A percentile compares a stretch with the other conserved stretches of the same genome.
These are phyloP conservation scores for Schizosaccharomyces cryophilus DNA, from an alignment of 805 yeast species.

Conservation along the genomic window DNA sequence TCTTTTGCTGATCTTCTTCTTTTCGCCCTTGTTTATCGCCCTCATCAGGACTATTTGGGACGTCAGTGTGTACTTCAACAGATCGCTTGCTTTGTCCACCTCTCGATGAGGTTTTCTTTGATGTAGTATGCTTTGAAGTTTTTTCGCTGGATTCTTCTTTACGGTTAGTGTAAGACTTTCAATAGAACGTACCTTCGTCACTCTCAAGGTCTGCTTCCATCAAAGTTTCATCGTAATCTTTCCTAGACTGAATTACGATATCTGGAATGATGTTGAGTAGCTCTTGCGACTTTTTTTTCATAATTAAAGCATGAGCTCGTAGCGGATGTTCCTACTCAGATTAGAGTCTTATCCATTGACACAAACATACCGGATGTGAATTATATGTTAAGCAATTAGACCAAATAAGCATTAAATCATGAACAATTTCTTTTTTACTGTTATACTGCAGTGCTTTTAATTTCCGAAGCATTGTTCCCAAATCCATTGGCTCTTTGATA, in stretches of 20 bases:
- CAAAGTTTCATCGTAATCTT: constrained; percentile 19
- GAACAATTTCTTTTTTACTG: constrained; percentile 72
- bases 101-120: neutral
- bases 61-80: neutral
- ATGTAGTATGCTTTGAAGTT: neutral
- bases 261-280: constrained; percentile 75
- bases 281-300: constrained; percentile 68
- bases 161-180: neutral
- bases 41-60: neutral
- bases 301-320: constrained; percentile 78
- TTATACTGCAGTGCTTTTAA: constrained; percentile 58
- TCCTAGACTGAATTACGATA: constrained; percentile 37
- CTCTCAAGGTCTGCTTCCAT: constrained; percentile 8
- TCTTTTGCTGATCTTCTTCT: no score
- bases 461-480: constrained; percentile 81
- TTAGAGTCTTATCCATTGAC: neutral
- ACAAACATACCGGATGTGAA: constrained; percentile 77
- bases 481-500: constrained; percentile 86
- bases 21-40: no score
- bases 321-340: constrained; percentile 13
- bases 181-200: constrained; percentile 1
- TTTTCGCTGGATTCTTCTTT: neutral
- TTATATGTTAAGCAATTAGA: constrained; percentile 76
- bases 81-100: constrained; percentile 2
- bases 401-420: constrained; percentile 89